Evolutionary conservation across 2,329 filamentous ascomycete genomes (phyloP).

Genomic region (Biscogniauxia sp.): DNA sequence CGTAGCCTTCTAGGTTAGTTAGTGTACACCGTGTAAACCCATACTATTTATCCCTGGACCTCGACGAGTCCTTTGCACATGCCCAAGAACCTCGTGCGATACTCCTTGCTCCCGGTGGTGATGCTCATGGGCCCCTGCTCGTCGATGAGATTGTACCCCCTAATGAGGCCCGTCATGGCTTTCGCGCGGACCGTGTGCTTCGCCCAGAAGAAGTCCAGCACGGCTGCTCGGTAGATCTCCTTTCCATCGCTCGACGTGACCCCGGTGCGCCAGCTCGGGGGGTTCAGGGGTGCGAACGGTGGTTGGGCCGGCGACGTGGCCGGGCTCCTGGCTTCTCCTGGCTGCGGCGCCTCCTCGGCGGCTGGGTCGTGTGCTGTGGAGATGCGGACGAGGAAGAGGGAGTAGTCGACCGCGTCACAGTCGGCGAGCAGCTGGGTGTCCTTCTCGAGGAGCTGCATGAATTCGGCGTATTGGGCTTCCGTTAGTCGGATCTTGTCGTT

Average conservation of each 20-base stretch:
- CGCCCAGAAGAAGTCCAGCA: conserved; percentile 78
- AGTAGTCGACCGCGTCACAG: conserved; percentile 71
- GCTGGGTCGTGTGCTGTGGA: conserved; percentile 22
- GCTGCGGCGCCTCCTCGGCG: conserved; percentile 45
- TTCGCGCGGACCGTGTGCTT: conserved; percentile 67
- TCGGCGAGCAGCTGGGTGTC: conserved; percentile 64
- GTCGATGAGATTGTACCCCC: conserved; percentile 61
- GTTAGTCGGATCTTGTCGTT: conserved; percentile 62
- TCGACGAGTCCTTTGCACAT: conserved; percentile 47
- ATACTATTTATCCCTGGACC: conserved; percentile 16
- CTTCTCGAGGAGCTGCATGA: conserved; percentile 53
- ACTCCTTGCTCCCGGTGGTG: conserved; percentile 67
- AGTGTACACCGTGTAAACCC: too few relatives aligned
- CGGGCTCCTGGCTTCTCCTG: conserved; percentile 9
- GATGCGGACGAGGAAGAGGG: conserved; percentile 64
- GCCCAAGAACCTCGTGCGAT: conserved; percentile 52
- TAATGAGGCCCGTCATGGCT: conserved; percentile 64
- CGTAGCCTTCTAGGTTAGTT: too few relatives aligned
- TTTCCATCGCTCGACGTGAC: conserved; percentile 59
- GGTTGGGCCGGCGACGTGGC: conserved; percentile 29
- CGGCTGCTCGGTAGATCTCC: conserved; percentile 64
- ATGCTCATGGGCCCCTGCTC: conserved; percentile 71
- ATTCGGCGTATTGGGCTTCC: conserved; percentile 50
- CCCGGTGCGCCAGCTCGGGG: conserved; percentile 60
- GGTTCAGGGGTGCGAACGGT: conserved; percentile 33